Conservation (phyloP, 106 monocot genomes). For the Allium cepa region DNA sequence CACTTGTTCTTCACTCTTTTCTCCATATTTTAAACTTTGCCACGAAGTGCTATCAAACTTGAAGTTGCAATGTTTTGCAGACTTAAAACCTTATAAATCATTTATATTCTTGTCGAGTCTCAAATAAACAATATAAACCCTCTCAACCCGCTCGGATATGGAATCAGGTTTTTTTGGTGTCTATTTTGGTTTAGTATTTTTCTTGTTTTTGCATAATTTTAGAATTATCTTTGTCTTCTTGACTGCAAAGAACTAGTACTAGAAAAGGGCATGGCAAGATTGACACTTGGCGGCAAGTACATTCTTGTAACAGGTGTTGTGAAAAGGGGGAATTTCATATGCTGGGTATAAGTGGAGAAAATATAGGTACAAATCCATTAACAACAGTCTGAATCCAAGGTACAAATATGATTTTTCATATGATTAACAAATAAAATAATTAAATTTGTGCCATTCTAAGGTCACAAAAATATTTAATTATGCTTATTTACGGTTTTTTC, state of each 20-base stretch:
- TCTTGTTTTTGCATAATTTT: not conserved
- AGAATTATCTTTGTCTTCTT: not conserved
- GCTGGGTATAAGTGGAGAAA: conserved; percentile 83
- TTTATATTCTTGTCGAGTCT: no score
- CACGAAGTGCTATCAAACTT: no score
- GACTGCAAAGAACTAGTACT: conserved; percentile 32
- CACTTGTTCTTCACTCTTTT: no score
- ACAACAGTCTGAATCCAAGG: conserved; percentile 72
- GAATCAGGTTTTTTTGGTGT: no score
- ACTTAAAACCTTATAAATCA: no score
- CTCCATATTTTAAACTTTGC: no score
- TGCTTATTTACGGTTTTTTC: not conserved
- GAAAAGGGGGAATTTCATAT: conserved; percentile 43
- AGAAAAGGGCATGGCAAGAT: conserved; percentile 65
- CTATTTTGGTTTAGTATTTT: not conserved
- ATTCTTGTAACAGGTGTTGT: conserved; percentile 50
- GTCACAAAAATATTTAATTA: no score
- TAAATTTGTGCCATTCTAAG: not conserved
- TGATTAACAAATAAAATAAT: not conserved
- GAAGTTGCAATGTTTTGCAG: no score
- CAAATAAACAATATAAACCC: no score
- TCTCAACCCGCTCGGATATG: no score
- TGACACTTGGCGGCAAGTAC: conserved; percentile 82
- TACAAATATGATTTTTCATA: not conserved
- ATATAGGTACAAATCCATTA: conserved; percentile 71